Base-by-base conservation (phyloP, 352 stramenopile species). In the Globisporangium megalacanthum region DNA sequence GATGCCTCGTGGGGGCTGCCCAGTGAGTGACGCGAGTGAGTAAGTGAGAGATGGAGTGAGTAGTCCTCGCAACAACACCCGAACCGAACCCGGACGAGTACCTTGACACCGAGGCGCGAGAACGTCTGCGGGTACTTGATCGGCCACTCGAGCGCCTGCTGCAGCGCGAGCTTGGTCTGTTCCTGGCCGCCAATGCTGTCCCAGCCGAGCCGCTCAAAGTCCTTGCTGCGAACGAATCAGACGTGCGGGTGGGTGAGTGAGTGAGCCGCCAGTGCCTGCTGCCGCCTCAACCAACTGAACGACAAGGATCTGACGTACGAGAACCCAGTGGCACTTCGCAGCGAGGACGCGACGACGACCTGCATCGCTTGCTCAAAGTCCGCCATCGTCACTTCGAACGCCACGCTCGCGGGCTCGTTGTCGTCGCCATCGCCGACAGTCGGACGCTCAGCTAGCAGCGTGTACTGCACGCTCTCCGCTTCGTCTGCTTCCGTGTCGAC, bases 81-180 rank as follows among this genome's bases (percentile, higher is more conserved):
- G 25, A 29, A 29, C 25, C 25, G 25, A 29, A 29, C 25, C 25
- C 25, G 25, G 53, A 17, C 13, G 0, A 25, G 17, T 57, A 78
- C 71, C 57, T 83, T 74, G 37, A 95, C 65, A 8, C 82, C 77
- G 13, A 97, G 73, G 0, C 76, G 75, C 15, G 65, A 46, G 42
- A 96, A 96, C 1, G 81, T 86, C 45, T 86, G 64, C 2, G 77
- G 74, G 64, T 84, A 91, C 58, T 80, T 75, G 52, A 96, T 63
- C 0, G 91, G 91, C 89, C 88, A 97, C 53, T 96, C 88, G 7
- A 97, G 69, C 20, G 77, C 82, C 46, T 97, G 86, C 52, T 92
- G 76, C n/a, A 91, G 58, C 13, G 83, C 77, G 7, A 89, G 55
- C 39, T 94, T 94, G 22, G 81, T 85, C 17, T 75, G 58, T 14